Conservation (phyloP, 208 protist species). For the Trypanosomatidae sp. region DNA sequence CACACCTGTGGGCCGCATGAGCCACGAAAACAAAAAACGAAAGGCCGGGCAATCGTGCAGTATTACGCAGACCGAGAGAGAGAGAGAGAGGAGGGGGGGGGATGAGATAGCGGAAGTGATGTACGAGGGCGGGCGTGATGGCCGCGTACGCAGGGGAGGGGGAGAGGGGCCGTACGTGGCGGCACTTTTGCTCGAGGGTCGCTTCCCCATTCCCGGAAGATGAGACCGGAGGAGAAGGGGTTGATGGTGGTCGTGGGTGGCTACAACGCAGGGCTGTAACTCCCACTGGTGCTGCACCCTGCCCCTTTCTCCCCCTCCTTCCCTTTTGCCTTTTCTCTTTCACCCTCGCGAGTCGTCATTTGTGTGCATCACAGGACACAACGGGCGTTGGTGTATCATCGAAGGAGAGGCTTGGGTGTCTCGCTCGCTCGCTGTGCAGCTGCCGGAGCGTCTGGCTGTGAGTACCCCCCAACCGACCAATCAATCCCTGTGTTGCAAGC, state of each 20-base stretch:
- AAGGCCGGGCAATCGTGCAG: background rate
- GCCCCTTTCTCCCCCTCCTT: background rate
- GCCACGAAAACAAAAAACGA: background rate
- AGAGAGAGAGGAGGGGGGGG: background rate
- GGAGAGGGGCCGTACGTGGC: background rate
- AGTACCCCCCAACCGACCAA: no score
- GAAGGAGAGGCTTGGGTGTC: no score
- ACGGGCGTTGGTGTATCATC: no score
- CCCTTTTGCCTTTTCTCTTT: background rate
- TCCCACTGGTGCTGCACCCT: background rate
- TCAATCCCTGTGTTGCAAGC: background rate
- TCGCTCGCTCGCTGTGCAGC: no score
- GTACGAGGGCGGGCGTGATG: no score
- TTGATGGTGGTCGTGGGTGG: background rate
- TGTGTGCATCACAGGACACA: background rate
- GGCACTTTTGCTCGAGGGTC: background rate
- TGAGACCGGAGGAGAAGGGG: background rate
- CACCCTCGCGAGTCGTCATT: background rate
- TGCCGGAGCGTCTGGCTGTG: no score
- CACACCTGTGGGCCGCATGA: background rate
- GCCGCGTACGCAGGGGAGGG: no score
- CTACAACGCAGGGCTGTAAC: background rate
- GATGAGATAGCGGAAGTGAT: background rate
- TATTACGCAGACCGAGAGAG: background rate
- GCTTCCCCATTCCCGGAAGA: background rate